Conservation (phyloP, 805 yeast genomes). For the Yamadazyma laniorum region DNA sequence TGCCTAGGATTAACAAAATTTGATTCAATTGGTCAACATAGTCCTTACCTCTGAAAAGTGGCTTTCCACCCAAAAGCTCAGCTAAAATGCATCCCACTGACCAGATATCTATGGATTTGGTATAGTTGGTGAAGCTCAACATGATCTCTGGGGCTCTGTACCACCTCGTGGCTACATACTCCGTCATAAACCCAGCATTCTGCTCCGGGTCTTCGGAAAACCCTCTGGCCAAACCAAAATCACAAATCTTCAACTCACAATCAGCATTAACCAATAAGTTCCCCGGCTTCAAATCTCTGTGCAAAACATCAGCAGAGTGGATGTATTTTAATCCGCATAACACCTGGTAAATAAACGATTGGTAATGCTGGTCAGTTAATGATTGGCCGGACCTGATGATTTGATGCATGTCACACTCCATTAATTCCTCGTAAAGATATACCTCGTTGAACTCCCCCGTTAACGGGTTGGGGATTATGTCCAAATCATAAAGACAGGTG, state of each 20-base stretch:
- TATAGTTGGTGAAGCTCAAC: constrained; percentile 89
- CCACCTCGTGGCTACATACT: constrained; percentile 98
- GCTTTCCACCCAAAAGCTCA: constrained; percentile 85
- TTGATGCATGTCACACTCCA: constrained; percentile 99
- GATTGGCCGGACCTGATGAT: constrained; percentile 93
- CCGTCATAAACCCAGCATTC: constrained; percentile 92
- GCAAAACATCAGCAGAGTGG: constrained; percentile 90
- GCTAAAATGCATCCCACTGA: constrained; percentile 97
- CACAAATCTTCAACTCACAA: constrained; percentile 94
- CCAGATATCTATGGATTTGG: constrained; percentile 97
- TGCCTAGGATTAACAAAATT: constrained; percentile 84
- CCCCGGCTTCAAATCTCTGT: constrained; percentile 93
- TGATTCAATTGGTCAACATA: constrained; percentile 93
- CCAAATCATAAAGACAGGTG: constrained; percentile 92
- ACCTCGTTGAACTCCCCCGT: constrained; percentile 80
- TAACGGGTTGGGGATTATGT: constrained; percentile 69
- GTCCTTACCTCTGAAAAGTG: constrained; percentile 92
- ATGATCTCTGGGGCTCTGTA: constrained; percentile 98
- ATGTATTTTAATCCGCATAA: constrained; percentile 87
- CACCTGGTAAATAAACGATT: constrained; percentile 87
- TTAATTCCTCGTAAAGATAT: constrained; percentile 90
- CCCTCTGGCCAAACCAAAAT: constrained; percentile 94
- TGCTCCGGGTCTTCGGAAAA: constrained; percentile 77
- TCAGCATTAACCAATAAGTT: constrained; percentile 91
- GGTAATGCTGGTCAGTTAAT: constrained; percentile 91